Evolutionary conservation across 164 flowering plant species (phyloP).

Genomic region (grape (Vitis vinifera)): DNA sequence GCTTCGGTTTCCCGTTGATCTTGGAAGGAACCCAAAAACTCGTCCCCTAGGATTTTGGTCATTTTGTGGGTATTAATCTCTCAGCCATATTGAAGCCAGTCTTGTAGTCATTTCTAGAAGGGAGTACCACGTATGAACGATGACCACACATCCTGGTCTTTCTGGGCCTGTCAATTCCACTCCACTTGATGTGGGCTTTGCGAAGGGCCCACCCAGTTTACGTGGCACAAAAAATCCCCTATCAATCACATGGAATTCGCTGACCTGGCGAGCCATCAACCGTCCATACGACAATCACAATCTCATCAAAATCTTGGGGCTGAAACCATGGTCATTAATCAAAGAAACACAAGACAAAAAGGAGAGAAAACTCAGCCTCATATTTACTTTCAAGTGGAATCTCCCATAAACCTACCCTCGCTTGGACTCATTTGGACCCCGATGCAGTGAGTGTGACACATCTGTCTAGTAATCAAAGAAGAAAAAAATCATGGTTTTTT

Average conservation of each 20-base stretch:
- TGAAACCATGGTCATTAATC: slow-evolving; percentile 16
- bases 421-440: slow-evolving; percentile 5
- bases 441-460: neutral
- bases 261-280: slow-evolving; percentile 15
- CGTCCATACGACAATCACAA: slow-evolving; percentile 11
- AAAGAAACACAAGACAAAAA: slow-evolving; percentile 2
- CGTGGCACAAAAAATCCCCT: neutral
- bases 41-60: too few relatives aligned
- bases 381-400: slow-evolving; percentile 14
- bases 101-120: too few relatives aligned
- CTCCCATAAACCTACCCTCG: neutral
- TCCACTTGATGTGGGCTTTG: neutral
- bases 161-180: neutral
- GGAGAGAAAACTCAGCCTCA: slow-evolving; percentile 16
- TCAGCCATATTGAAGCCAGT: too few relatives aligned
- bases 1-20: too few relatives aligned
- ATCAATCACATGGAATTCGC: slow-evolving; percentile 1
- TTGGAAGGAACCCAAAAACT: too few relatives aligned
- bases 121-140: neutral
- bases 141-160: slow-evolving; percentile 3
- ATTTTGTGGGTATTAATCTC: too few relatives aligned
- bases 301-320: neutral
- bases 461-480: slow-evolving; percentile 15
- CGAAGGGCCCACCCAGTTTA: slow-evolving; percentile 4
- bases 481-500: too few relatives aligned